These are phyloP conservation scores for Chaetoceros tenuissimus DNA, from an alignment of 108 stramenopile species.

Conservation along the genomic window DNA sequence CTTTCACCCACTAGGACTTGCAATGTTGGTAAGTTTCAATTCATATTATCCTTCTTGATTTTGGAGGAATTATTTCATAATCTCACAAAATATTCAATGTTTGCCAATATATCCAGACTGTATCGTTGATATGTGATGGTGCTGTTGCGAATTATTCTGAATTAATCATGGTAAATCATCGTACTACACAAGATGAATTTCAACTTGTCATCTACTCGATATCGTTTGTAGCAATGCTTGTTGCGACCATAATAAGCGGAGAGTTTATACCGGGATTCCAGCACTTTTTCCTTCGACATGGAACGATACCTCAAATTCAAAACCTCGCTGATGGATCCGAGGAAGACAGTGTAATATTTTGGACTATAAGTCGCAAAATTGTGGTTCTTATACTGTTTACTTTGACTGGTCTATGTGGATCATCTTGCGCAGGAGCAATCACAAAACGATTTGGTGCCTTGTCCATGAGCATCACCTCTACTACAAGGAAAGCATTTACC, in stretches of 20 bases:
- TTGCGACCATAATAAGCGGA: background rate
- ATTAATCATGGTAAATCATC: constrained; percentile 3
- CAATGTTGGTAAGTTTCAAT: constrained; percentile 3
- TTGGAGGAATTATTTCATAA: background rate
- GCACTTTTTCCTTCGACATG: constrained; percentile 3
- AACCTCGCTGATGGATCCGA: no score
- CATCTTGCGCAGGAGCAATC: constrained; percentile 19
- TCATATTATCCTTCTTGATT: background rate
- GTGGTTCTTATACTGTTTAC: constrained; percentile 8
- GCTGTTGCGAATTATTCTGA: constrained; percentile 15
- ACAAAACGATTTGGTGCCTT: constrained; percentile 24
- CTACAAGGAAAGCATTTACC: constrained; percentile 19
- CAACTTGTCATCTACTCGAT: no score
- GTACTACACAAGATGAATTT: constrained; percentile 19
- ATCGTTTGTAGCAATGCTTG: constrained; percentile 2
- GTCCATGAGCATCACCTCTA: constrained; percentile 12
- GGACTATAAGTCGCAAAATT: constrained; percentile 2
- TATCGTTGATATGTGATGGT: constrained; percentile 16
- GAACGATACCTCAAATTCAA: constrained; percentile 9
- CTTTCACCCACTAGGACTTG: constrained; percentile 13
- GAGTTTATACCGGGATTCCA: constrained; percentile 8
- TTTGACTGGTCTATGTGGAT: constrained; percentile 10
- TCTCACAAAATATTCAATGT: no score
- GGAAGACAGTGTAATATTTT: background rate
- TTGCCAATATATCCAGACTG: background rate